Base-by-base conservation (phyloP, 176 grass and related monocot species). In the Triticum dicoccoides region DNA sequence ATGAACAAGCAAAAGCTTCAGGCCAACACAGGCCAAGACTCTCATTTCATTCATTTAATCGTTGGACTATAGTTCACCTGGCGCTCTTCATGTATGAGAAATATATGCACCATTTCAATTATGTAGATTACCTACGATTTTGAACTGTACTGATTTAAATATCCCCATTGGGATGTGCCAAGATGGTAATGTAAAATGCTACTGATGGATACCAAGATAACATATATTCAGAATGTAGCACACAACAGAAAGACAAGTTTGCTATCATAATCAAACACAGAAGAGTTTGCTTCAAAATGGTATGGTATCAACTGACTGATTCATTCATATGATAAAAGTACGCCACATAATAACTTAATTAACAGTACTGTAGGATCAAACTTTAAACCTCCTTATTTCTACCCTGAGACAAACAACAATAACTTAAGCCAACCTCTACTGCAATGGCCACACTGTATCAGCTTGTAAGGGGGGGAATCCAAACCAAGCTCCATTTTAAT, bases 351-450 rank as follows among this genome's bases (percentile, higher is more conserved):
- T 69, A n/a, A 87, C 20, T 9, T 54, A 76, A 80, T 69, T 42
- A n/a, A 81, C 76, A 12, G 62, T 51, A 80, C 4, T 91, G 47
- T 87, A 69, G 18, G 69, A 70, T 69, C 80, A 90, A 38, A 69
- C 37, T 84, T 29, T 49, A 84, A 87, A 12, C 67, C 69, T 74
- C 74, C 66, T 91, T 91, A 91, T 84, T 91, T 49, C 85, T 87
- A 64, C 23, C 54, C 71, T 65, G 39, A 63, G 61, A 54, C 77
- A 81, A 80, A 52, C 79, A 64, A 23, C 8, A 63, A 77, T 33
- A 85, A 64, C 77, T 69, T 74, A 1, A 76, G 82, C 82, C 29
- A 77, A 82, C 63, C 77, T 82, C 82, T 71, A 81, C 76, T 32
- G 41, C 44, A 52, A 81, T 52, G 23, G 17, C 47, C 81, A 85